These are phyloP conservation scores for Amanita inopinata DNA, from an alignment of 768 basidiomycete species.

Conservation along the genomic window DNA sequence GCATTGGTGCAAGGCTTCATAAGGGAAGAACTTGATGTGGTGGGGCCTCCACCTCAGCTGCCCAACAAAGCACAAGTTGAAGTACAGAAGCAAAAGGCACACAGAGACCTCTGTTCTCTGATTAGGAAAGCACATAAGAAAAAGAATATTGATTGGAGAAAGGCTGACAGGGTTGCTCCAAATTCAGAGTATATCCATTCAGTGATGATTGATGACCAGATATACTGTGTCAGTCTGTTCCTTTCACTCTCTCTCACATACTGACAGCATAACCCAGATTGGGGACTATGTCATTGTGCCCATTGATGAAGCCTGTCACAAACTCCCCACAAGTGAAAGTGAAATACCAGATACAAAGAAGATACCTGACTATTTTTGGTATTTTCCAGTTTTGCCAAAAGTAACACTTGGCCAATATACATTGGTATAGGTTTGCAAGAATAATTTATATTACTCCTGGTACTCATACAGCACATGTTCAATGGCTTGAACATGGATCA, in stretches of 20 bases:
- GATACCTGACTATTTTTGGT: constrained; percentile 62
- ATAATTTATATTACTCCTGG: constrained; percentile 44
- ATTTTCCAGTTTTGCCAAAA: background rate
- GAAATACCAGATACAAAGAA: constrained; percentile 28
- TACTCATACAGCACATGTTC: constrained; percentile 44
- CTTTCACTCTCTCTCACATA: background rate
- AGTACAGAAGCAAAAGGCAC: constrained; percentile 16
- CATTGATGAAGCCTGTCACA: constrained; percentile 22
- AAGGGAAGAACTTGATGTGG: constrained; percentile 41
- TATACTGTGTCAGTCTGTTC: constrained; percentile 30
- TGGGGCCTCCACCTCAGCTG: constrained; percentile 34
- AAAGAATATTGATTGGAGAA: constrained; percentile 19
- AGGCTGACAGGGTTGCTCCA: constrained; percentile 24
- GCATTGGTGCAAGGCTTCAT: constrained; percentile 41
- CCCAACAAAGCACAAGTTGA: constrained; percentile 20
- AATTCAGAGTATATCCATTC: constrained; percentile 27
- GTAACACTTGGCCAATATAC: background rate
- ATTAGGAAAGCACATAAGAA: constrained; percentile 17
- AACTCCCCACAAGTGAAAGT: constrained; percentile 18
- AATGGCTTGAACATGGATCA: constrained; percentile 67
- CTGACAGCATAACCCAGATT: constrained; percentile 26
- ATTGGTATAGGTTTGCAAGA: constrained; percentile 54
- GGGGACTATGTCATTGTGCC: constrained; percentile 56
- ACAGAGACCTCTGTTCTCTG: constrained; percentile 20
- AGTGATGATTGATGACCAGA: constrained; percentile 31